Conservation (phyloP, 345 rosid species). For the Orychophragmus violaceus region DNA sequence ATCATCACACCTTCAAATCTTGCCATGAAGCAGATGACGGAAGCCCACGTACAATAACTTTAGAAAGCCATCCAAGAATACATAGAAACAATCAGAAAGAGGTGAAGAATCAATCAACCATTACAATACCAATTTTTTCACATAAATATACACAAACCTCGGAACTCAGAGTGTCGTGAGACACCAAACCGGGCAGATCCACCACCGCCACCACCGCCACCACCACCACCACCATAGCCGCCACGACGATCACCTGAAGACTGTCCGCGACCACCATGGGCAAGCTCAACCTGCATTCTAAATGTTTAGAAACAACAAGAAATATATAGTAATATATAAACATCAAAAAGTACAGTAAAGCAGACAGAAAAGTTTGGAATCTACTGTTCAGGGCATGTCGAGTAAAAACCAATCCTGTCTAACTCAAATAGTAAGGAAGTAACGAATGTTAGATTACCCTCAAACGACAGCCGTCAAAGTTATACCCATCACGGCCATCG, state of each 20-base stretch:
- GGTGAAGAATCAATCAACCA: not conserved
- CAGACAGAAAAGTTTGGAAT: not conserved
- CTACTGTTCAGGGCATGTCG: not conserved
- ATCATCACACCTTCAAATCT: constrained; percentile 68
- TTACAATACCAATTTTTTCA: not conserved
- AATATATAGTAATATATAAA: not conserved
- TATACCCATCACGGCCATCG: constrained; percentile 78
- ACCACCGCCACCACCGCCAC: constrained; percentile 33
- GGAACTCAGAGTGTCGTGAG: constrained; percentile 87
- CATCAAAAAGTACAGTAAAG: not conserved
- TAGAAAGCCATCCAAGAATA: constrained; percentile 9
- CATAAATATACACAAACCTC: constrained; percentile 47
- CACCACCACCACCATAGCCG: constrained; percentile 34
- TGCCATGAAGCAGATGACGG: constrained; percentile 99
- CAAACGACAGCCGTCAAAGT: constrained; percentile 68
- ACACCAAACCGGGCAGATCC: constrained; percentile 48
- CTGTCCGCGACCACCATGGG: constrained; percentile 95
- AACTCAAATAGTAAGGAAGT: not conserved
- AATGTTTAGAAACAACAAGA: constrained; percentile 3
- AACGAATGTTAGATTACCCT: constrained; percentile 38
- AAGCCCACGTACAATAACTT: constrained; percentile 85
- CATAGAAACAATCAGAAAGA: not conserved
- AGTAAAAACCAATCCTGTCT: not conserved
- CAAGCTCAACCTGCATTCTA: constrained; percentile 81
- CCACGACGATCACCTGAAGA: constrained; percentile 73